Conservation (phyloP, 495 filamentous ascomycete genomes). For the Penicillium maclennaniae region DNA sequence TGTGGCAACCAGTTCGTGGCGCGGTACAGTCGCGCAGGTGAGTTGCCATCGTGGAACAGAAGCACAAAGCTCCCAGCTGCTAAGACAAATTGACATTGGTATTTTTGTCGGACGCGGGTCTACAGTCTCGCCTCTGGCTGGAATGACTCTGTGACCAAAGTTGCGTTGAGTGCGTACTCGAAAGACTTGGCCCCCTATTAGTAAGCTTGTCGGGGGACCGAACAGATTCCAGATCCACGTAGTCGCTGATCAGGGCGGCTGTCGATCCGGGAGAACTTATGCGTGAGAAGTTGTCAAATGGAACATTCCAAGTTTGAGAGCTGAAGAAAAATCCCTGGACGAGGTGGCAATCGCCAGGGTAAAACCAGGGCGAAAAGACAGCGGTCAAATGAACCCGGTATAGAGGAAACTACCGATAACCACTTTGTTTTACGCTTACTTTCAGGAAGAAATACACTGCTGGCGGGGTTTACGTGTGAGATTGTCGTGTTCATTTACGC, state of each 20-base stretch:
- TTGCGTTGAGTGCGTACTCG: neutral
- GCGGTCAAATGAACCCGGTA: neutral
- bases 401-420: neutral
- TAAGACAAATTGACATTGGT: neutral
- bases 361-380: neutral
- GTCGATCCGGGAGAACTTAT: neutral
- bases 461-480: neutral
- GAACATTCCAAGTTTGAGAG: neutral
- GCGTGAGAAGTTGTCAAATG: neutral
- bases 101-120: neutral
- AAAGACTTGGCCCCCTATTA: neutral
- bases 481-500: neutral
- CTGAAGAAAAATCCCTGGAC: neutral
- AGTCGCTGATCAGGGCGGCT: neutral
- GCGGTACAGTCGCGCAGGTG: neutral
- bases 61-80: neutral
- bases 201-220: neutral
- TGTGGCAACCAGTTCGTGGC: neutral
- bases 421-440: neutral
- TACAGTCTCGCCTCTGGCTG: neutral
- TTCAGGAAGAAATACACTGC: neutral
- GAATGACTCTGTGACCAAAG: neutral
- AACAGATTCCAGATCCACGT: neutral
- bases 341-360: neutral
- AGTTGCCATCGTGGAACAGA: neutral